These are phyloP conservation scores for Aspergillus incahuasiensis DNA, from an alignment of 495 filamentous ascomycete species.

Conservation along the genomic window DNA sequence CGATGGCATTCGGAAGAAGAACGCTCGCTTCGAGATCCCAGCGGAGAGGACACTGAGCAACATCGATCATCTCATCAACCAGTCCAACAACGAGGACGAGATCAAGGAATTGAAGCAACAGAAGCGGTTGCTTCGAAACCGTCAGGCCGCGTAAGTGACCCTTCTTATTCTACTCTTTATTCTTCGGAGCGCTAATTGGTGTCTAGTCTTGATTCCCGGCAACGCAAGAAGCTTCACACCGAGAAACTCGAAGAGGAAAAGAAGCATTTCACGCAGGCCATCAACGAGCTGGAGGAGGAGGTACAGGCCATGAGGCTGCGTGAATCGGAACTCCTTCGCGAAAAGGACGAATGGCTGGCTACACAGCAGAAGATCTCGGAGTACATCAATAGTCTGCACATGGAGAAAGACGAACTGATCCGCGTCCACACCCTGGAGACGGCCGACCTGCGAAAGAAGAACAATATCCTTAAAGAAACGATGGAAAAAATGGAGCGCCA, in stretches of 20 bases:
- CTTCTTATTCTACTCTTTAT: slow-evolving; percentile 14
- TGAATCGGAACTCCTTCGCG: slow-evolving; percentile 56
- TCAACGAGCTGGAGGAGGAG: slow-evolving; percentile 76
- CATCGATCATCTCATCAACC: slow-evolving; percentile 88
- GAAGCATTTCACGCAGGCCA: slow-evolving; percentile 74
- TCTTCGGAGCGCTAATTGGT: slow-evolving; percentile 28
- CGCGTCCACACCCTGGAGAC: slow-evolving; percentile 87
- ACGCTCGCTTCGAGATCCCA: slow-evolving; percentile 96
- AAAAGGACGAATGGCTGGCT: slow-evolving; percentile 60
- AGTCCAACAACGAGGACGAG: slow-evolving; percentile 85
- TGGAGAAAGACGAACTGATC: slow-evolving; percentile 91
- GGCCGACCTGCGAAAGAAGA: slow-evolving; percentile 91
- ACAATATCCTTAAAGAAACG: slow-evolving; percentile 80
- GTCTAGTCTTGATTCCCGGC: slow-evolving; percentile 85
- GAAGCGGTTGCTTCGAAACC: slow-evolving; percentile 89
- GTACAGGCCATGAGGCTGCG: slow-evolving; percentile 52
- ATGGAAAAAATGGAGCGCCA: slow-evolving; percentile 73
- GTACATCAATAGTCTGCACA: slow-evolving; percentile 69
- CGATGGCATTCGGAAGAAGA: slow-evolving; percentile 98
- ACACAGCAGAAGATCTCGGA: slow-evolving; percentile 68
- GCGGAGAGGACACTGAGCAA: slow-evolving; percentile 88
- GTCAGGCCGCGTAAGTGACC: slow-evolving; percentile 84
- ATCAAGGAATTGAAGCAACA: slow-evolving; percentile 98
- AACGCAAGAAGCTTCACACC: slow-evolving; percentile 98
- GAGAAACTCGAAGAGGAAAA: slow-evolving; percentile 96